phyloP scores from a whole-genome alignment of 768 basidiomycete genomes.

The Phlebiopsis gigantea region DNA sequence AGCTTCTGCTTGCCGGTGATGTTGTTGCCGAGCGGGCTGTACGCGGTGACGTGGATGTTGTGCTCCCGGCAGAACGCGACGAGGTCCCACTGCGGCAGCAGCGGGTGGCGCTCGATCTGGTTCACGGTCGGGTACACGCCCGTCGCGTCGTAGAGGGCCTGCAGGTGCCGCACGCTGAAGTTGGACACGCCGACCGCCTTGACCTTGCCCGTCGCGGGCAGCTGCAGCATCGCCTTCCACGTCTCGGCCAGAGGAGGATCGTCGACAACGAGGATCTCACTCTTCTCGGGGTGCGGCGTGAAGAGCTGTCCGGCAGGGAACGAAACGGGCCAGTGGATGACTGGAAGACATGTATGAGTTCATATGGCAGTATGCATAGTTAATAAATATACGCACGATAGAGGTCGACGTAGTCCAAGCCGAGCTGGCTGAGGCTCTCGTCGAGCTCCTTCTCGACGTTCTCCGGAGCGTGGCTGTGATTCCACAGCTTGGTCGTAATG shows the following conservation, averaged over 20 bases:
- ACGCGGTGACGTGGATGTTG: conserved; percentile 66
- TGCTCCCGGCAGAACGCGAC: conserved; percentile 63
- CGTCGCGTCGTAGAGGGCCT: conserved; percentile 64
- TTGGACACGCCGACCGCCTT: conserved; percentile 78
- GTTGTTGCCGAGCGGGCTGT: conserved; percentile 78
- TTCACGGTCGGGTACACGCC: conserved; percentile 70
- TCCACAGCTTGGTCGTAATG: conserved; percentile 84
- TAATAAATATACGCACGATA: conserved; percentile 53
- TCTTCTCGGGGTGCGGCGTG: conserved; percentile 44
- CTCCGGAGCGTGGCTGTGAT: conserved; percentile 60
- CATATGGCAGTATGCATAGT: not conserved
- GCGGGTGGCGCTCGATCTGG: conserved; percentile 83
- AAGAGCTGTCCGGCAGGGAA: conserved; percentile 55
- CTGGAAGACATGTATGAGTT: conserved; percentile 28
- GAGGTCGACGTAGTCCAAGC: conserved; percentile 72
- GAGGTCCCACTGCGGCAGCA: conserved; percentile 70
- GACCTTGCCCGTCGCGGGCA: conserved; percentile 68
- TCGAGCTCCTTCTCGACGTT: conserved; percentile 71
- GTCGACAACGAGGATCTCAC: conserved; percentile 51
- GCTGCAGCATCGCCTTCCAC: conserved; percentile 74
- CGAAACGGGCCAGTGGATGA: conserved; percentile 77
- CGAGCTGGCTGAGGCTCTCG: conserved; percentile 68
- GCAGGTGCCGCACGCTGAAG: conserved; percentile 61
- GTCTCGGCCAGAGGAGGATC: conserved; percentile 64
- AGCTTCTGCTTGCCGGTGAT: conserved; percentile 61